phyloP scores from a whole-genome alignment of 139 green algal species.

The Closterium sp. region DNA sequence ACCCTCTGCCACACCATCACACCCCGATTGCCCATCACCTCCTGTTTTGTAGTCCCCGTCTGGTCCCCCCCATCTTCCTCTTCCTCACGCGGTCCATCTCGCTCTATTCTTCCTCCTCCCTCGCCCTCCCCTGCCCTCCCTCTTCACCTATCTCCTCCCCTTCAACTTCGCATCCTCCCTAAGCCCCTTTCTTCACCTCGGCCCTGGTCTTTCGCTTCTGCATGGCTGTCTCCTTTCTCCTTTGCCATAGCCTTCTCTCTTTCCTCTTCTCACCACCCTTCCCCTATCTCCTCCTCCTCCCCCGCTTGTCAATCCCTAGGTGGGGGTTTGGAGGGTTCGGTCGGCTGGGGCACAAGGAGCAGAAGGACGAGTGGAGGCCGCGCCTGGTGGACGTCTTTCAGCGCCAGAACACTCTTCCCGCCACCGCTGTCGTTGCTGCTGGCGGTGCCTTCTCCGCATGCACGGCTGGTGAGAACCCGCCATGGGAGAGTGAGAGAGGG shows the following conservation, averaged over 20 bases:
- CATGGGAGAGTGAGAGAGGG: background rate
- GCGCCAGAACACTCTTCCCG: conserved; percentile 37
- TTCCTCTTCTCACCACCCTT: background rate
- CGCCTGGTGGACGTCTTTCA: conserved; percentile 55
- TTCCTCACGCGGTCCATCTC: background rate
- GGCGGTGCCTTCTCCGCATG: conserved; percentile 51
- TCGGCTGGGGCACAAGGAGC: conserved; percentile 81
- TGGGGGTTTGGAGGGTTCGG: conserved; percentile 70
- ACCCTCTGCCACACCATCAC: background rate
- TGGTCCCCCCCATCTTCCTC: no score
- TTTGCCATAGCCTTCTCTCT: background rate
- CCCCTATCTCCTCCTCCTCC: background rate
- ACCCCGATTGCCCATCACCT: background rate
- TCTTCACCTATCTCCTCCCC: background rate
- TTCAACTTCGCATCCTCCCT: background rate
- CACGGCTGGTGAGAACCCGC: background rate
- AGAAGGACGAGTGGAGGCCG: conserved; percentile 62
- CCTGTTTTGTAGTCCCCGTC: no score
- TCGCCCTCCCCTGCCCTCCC: background rate
- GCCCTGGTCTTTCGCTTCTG: background rate
- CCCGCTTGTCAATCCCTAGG: background rate
- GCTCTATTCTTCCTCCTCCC: background rate
- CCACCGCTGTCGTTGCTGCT: conserved; percentile 62
- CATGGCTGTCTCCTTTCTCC: background rate
- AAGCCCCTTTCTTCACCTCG: background rate